These are phyloP conservation scores for Periconia sp. DNA, from an alignment of 2,329 filamentous ascomycete genomes.

Conservation along the genomic window DNA sequence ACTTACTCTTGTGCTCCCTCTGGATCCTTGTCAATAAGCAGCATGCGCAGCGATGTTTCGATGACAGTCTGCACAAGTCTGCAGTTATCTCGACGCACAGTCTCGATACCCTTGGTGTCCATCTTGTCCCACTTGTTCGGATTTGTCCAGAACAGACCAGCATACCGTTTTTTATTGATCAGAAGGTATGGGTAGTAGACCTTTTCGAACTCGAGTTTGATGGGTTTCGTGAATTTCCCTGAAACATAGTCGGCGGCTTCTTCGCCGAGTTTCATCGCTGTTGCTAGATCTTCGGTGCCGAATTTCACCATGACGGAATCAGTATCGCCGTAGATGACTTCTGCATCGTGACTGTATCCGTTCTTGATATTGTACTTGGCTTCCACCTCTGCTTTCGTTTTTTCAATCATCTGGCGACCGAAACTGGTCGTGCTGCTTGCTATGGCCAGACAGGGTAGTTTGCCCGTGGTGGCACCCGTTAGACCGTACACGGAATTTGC, in stretches of 20 bases:
- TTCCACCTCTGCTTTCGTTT: constrained; percentile 95
- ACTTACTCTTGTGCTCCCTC: constrained; percentile 90
- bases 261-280: constrained; percentile 93
- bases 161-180: constrained; percentile 99
- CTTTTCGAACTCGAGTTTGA: constrained; percentile 99
- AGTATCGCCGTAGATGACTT: constrained; percentile 98
- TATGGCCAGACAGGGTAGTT: constrained; percentile 91
- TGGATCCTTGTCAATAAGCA: constrained; percentile 90
- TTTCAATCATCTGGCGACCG: constrained; percentile 98
- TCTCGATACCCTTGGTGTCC: constrained; percentile 99
- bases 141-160: constrained; percentile 96
- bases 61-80: constrained; percentile 94
- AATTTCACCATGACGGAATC: constrained; percentile 99
- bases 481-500: constrained; percentile 98
- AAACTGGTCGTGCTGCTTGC: constrained; percentile 97
- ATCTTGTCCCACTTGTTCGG: constrained; percentile 97
- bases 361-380: constrained; percentile 87
- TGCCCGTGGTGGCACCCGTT: constrained; percentile 93
- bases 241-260: constrained; percentile 90
- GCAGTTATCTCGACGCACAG: constrained; percentile 95
- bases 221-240: constrained; percentile 89
- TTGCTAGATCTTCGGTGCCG: constrained; percentile 79
- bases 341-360: constrained; percentile 89
- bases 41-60: constrained; percentile 92
- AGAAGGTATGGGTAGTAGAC: constrained; percentile 97